Evolutionary conservation across 2,329 filamentous ascomycete species (phyloP).

Genomic region (Pseudocercospora vitis): DNA sequence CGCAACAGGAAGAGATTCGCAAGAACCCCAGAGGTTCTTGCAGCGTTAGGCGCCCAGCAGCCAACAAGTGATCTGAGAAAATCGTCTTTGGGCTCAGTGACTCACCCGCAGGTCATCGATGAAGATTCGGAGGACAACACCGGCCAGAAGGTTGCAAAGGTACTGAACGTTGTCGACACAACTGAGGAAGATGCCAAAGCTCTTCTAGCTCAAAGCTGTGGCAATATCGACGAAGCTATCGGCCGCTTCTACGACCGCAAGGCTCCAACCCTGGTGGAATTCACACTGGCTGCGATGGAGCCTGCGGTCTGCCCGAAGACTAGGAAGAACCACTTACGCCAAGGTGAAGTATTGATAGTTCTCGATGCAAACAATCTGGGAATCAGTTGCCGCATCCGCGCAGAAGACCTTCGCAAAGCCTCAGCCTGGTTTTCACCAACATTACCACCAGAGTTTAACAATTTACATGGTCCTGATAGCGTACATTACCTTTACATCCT

Average conservation of each 20-base stretch:
- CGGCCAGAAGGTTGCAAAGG: background rate
- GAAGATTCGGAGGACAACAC: background rate
- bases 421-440: background rate
- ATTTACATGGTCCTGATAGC: background rate
- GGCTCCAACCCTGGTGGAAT: background rate
- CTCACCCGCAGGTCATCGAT: background rate
- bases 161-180: background rate
- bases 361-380: background rate
- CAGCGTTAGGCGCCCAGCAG: too few relatives aligned
- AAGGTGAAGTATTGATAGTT: constrained; percentile 9
- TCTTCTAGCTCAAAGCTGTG: background rate
- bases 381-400: constrained; percentile 6
- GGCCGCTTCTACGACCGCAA: background rate
- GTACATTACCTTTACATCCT: constrained; percentile 6
- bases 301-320: background rate
- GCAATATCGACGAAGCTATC: background rate
- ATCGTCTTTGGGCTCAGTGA: background rate
- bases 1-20: too few relatives aligned
- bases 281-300: background rate
- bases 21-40: too few relatives aligned
- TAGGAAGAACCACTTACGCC: background rate
- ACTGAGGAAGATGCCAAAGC: background rate
- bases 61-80: background rate
- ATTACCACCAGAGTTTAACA: background rate
- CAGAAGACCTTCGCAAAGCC: constrained; percentile 2